Evolutionary conservation across 352 stramenopile genomes (phyloP).

Genomic region (Aphanomyces invadans): DNA sequence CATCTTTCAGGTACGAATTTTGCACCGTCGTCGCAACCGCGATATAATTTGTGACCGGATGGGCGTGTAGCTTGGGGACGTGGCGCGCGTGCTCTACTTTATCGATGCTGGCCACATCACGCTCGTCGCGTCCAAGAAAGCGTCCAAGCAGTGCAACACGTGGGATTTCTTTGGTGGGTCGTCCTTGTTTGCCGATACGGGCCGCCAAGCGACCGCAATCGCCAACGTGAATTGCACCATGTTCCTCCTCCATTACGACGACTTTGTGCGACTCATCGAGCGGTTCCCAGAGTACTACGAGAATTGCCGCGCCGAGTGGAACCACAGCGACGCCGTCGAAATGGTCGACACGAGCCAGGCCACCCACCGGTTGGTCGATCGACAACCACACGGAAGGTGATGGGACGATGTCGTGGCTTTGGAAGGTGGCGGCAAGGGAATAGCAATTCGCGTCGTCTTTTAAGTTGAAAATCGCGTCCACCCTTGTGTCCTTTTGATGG

Average conservation of each 20-base stretch:
- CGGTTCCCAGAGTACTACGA: constrained; percentile 16
- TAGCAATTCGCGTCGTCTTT: no score
- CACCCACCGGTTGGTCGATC: no score
- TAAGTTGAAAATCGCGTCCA: no score
- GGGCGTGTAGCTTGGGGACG: constrained; percentile 15
- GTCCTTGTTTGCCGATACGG: neutral
- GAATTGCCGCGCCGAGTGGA: constrained; percentile 2
- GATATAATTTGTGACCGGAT: no score
- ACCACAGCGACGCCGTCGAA: neutral
- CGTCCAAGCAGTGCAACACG: neutral
- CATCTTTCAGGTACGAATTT: constrained; percentile 20
- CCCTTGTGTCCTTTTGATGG: no score
- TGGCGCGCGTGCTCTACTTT: constrained; percentile 15
- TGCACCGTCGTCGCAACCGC: neutral
- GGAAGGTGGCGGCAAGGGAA: no score
- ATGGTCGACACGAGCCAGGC: no score
- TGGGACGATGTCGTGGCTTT: no score
- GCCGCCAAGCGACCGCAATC: constrained; percentile 6
- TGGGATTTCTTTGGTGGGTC: constrained; percentile 17
- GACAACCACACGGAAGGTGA: no score
- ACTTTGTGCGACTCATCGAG: constrained; percentile 13
- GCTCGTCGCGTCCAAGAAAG: neutral
- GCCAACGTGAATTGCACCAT: constrained; percentile 15
- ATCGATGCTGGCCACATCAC: neutral
- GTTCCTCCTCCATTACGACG: constrained; percentile 15